Base-by-base conservation (phyloP, 495 filamentous ascomycete species). In the Tuber aestivum region DNA sequence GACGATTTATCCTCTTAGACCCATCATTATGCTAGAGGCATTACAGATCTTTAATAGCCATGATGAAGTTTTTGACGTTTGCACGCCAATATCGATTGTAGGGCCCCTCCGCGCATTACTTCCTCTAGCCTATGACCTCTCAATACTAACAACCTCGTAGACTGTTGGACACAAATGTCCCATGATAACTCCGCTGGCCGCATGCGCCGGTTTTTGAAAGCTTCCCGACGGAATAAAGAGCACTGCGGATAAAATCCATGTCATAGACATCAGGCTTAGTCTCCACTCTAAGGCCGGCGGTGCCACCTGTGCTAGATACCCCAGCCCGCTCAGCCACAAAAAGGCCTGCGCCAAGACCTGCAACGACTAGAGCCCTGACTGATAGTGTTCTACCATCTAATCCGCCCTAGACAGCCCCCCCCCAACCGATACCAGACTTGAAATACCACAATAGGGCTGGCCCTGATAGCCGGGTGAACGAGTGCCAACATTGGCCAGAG, bases 351-450 rank as follows among this genome's bases (percentile, higher is more conserved):
- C 90, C 0, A 75, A 87, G 38, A 86, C 89, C 0, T 91, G 89
- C 76, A 89, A n/a, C n/a, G 87, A 86, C 20, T 92, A 91, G 90
- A 90, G 88, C 0, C 86, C 92, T 71, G 90, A 92, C 81, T 92
- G 84, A 85, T 80, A 73, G 85, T 83, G 48, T 21, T 27, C 45
- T 37, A 42, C 70, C 40, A 42, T n/a, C 48, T 61, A 23, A 35
- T 32, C 10, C 44, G 35, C n/a, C n/a, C n/a, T n/a, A n/a, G n/a
- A n/a, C n/a, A n/a, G n/a, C n/a, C n/a, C n/a, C 65, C 32, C 8
- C 12, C 45, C 40, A 45, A 73, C 69, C 82, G 38, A 80, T 78
- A 65, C 76, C 8, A 88, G 87, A 91, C 77, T 84, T 91, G 56
- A 92, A 93, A 84, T 92, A 93, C 76, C 91, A 93, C 83, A 92